Evolutionary conservation across 495 filamentous ascomycete genomes (phyloP), one percentile per base, ranked within the genome.

Genomic region (Lophium mytilinum): DNA sequence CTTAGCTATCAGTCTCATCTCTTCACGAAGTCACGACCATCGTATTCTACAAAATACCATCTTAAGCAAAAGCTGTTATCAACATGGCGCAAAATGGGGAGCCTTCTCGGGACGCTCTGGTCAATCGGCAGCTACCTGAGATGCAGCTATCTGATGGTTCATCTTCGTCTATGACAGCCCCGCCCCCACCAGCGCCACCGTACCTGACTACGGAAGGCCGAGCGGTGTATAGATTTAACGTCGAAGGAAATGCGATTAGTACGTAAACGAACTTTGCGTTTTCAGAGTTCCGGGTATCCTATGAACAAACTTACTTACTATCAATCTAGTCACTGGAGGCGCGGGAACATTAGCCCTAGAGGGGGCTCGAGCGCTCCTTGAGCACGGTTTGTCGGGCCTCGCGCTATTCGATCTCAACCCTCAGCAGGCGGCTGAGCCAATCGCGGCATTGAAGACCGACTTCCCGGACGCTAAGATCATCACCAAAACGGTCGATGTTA

Each of bases 331-430:
- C 30, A 87, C 86, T 21, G 86, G 86, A 17, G 85, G 86, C 46
- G 77, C 83, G 34, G 85, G 86, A 1, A 81, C 76, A n/a, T 75
- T 90, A 8, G 86, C 79, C 4, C 75, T 85, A 3, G 71, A 74
- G 4, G 73, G 77, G 9, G 76, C 77, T 3, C 74, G 76, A 4
- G 85, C 84, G 5, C 76, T 90, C 14, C 81, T 89, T n/a, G 86
- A 90, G 65, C 85, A 88, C 60, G 86, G 85, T 10, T 70, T 82
- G 1, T 62, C 73, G 3, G 78, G 78, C 15, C 70, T 88, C 37
- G 76, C 76, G 52, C 76, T 89, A 53, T 79, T 87, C 58, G 86
- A 89, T 57, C 62, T 84, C 46, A 75, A 81, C 47, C 66, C 73
- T 0, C 68, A 69, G 3, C 72, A 77, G 33, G 70, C 75, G 0